These are phyloP conservation scores for Pleomassaria siparia DNA, from an alignment of 2,329 filamentous ascomycete genomes.

Conservation along the genomic window DNA sequence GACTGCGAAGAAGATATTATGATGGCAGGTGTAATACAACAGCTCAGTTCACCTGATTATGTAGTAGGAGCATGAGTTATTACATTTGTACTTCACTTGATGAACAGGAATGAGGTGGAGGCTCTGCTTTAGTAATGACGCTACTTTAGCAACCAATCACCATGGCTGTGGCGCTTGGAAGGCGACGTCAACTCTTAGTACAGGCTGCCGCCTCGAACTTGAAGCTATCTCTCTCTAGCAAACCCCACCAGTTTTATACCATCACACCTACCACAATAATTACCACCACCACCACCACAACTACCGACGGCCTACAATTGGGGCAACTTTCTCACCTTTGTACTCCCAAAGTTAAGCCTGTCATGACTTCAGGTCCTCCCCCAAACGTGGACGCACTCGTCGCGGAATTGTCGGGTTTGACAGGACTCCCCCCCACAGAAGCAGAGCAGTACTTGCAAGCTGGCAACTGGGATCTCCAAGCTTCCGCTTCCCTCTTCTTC, in stretches of 20 bases:
- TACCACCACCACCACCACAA: neutral
- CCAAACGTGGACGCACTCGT: conserved; percentile 37
- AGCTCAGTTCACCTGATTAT: no score
- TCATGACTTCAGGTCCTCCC: conserved; percentile 36
- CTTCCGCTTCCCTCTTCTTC: conserved; percentile 49
- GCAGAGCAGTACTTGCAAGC: conserved; percentile 36
- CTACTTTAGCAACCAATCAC: neutral
- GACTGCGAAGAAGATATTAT: no score
- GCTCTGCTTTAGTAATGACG: neutral
- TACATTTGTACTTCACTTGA: no score
- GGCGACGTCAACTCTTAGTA: conserved; percentile 11
- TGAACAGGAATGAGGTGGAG: neutral
- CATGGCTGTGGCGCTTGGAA: no score
- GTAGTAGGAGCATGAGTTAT: no score
- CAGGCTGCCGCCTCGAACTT: conserved; percentile 1
- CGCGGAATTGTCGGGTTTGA: conserved; percentile 38
- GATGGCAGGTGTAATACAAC: no score
- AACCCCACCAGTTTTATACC: neutral
- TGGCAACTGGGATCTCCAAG: conserved; percentile 49
- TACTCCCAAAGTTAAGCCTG: conserved; percentile 1
- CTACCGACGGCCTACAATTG: neutral
- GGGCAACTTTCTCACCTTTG: neutral
- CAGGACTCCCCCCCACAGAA: conserved; percentile 36
- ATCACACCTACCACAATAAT: no score
- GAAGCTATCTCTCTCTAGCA: conserved; percentile 7